Evolutionary conservation across 345 rosid species (phyloP), one percentile per base, ranked within the genome.

Genomic region (Pugionium dolabratum): DNA sequence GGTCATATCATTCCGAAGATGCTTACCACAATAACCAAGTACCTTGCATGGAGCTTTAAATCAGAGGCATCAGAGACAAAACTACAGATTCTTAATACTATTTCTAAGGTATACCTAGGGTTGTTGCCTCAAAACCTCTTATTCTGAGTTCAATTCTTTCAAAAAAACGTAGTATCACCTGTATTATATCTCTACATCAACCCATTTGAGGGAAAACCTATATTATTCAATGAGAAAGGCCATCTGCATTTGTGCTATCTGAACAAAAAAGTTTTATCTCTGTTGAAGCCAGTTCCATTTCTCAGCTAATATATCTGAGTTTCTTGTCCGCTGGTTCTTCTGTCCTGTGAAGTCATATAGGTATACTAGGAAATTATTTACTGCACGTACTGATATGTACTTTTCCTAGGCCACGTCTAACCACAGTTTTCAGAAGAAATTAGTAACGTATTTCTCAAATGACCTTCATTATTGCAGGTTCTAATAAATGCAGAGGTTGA

Each of bases 21-120:
- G 88, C 51, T 90, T 69, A 72, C 79, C 70, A 82, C 89, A 39
- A 81, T 94, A 59, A 81, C 92, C 25, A 83, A 83, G 74, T 94
- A 90, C 80, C 89, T 94, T 71, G 95, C 96, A 52, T 81, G 89
- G 92, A 83, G 93, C 76, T 94, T 86, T 73, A 84, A 81, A 69
- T 80, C 85, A 69, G 99, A 94, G 76, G 85, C 89, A 56, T 42
- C 76, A 61, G 99, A 94, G 83, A 80, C 90, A 74, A 90, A 90
- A 78, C 89, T 88, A 76, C 99, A 94, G 82, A 85, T 88, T 79
- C 92, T 94, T 42, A 90, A 82, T 66, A 79, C 95, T 58, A 61
- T 51, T 54, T 71, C 80, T 63, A 94, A 94, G 97, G 99, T 88
- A 84, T 33, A 46, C 35, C 35, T 41, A 41, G 10, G 27, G 34